Base-by-base conservation (phyloP, 2,329 filamentous ascomycete species). In the Colletotrichum spaethianum region DNA sequence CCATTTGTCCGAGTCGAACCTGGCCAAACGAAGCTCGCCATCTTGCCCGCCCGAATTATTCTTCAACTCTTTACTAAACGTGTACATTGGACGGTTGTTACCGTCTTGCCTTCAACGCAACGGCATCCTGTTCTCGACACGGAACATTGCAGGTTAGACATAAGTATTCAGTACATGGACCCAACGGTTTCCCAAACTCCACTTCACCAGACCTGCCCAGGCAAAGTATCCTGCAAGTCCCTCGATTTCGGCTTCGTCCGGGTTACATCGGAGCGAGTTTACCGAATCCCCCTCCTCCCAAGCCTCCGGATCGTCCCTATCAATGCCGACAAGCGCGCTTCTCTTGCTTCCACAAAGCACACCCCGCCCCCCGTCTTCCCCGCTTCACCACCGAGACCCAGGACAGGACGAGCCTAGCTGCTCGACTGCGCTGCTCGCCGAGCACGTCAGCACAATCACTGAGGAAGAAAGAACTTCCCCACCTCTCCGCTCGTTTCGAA, bases 291-390 rank as follows among this genome's bases (percentile, higher is more conserved):
- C 48, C 46, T 23, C 50, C 60, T 23, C 23, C 31, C 59, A 46
- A 44, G 28, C 40, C 67, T 52, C 67, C 67, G 67, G 67, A 40
- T 69, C 52, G 40, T 65, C 33, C 67, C 60, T 69, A 69, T 64
- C 66, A 59, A 23, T 52, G 12, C 36, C 59, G 26, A 69, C 31
- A 48, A 31, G 40, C 23, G 42, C 62, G 33, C 36, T 23, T 52
- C 36, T 55, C 36, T n/a, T 28, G 46, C 20, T 31, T 57, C 26
- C 23, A 20, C 33, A 33, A 28, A n/a, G 26, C 26, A 48, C 52
- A 26, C 60, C 40, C 48, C 52, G 23, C 8, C 40, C 65, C 48
- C 33, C 56, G 48, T 50, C 57, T 33, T 40, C 36, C 38, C 59
- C 59, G 59, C 59, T 31, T 63, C 38, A 53, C 28, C 11, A 52